Conservation (phyloP, 495 filamentous ascomycete species). For the Barbatosphaeria neglecta region DNA sequence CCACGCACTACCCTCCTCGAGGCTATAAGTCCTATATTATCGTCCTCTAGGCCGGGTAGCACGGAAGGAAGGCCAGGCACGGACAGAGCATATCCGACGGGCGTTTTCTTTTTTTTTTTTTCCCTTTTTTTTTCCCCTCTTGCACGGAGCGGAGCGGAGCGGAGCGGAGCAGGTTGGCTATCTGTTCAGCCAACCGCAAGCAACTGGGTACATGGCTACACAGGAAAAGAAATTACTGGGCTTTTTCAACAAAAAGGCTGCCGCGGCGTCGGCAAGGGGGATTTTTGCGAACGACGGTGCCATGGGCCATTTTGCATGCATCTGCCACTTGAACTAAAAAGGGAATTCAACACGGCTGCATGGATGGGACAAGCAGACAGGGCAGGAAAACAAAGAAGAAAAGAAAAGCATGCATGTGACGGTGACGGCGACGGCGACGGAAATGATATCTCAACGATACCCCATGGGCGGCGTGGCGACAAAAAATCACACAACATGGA, state of each 20-base stretch:
- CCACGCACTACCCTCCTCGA: not conserved
- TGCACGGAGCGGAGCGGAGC: too few relatives aligned
- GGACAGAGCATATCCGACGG: not conserved
- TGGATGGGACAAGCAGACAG: not conserved
- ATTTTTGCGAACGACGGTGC: too few relatives aligned
- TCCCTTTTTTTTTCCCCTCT: not conserved
- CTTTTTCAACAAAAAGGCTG: constrained; percentile 25
- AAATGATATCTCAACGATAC: constrained; percentile 29
- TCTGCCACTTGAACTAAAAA: too few relatives aligned
- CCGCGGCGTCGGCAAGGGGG: not conserved
- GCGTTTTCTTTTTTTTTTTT: not conserved
- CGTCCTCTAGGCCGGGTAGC: not conserved
- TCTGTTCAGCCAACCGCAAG: constrained; percentile 1
- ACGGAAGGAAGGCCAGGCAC: too few relatives aligned
- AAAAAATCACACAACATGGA: too few relatives aligned
- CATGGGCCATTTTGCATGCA: too few relatives aligned
- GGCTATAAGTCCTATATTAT: too few relatives aligned
- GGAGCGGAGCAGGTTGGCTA: too few relatives aligned
- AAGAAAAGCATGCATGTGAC: constrained; percentile 10
- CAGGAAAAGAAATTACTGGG: constrained; percentile 2
- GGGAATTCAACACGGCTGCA: too few relatives aligned
- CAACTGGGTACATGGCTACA: constrained; percentile 1
- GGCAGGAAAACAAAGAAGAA: not conserved
- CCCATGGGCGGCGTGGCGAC: too few relatives aligned
- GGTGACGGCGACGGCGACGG: too few relatives aligned